Evolutionary conservation across 805 yeast genomes (phyloP).

Genomic region (Spathaspora arborariae): DNA sequence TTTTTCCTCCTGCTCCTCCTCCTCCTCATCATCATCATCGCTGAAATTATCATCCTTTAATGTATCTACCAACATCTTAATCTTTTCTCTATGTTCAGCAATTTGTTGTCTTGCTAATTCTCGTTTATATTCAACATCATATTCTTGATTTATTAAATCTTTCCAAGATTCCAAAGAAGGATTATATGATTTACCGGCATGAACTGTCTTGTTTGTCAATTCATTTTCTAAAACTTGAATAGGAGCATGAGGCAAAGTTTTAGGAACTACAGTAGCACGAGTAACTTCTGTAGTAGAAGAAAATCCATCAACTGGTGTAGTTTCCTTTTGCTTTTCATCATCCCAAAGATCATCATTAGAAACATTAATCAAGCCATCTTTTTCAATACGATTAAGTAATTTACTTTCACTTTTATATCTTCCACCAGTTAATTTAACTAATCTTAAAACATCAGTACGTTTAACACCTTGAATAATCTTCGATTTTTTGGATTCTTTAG

Average conservation of each 20-base stretch:
- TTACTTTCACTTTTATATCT: slow-evolving; percentile 11
- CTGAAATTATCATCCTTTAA: slow-evolving; percentile 54
- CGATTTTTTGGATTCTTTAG: slow-evolving; percentile 4
- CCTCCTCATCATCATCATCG: slow-evolving; percentile 37
- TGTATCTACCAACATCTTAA: slow-evolving; percentile 61
- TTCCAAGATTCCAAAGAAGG: slow-evolving; percentile 87
- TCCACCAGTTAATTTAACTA: slow-evolving; percentile 72
- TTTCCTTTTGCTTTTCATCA: slow-evolving; percentile 18
- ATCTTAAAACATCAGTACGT: slow-evolving; percentile 56
- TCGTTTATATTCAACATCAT: slow-evolving; percentile 55
- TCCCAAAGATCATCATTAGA: slow-evolving; percentile 69
- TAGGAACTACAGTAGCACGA: slow-evolving; percentile 39
- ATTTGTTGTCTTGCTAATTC: slow-evolving; percentile 63
- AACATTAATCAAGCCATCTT: slow-evolving; percentile 58
- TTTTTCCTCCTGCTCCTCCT: too few relatives aligned
- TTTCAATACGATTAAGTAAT: slow-evolving; percentile 37
- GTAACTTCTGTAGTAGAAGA: slow-evolving; percentile 15
- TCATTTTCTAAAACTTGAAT: slow-evolving; percentile 49
- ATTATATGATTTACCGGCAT: slow-evolving; percentile 90
- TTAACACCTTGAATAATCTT: slow-evolving; percentile 55
- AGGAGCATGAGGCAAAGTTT: slow-evolving; percentile 51
- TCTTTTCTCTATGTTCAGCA: slow-evolving; percentile 59
- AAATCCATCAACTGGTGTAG: slow-evolving; percentile 11
- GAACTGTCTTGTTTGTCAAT: slow-evolving; percentile 44
- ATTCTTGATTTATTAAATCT: slow-evolving; percentile 62